Evolutionary conservation across 768 basidiomycete genomes (phyloP), one percentile per base, ranked within the genome.

Genomic region (Grammothele lineata): DNA sequence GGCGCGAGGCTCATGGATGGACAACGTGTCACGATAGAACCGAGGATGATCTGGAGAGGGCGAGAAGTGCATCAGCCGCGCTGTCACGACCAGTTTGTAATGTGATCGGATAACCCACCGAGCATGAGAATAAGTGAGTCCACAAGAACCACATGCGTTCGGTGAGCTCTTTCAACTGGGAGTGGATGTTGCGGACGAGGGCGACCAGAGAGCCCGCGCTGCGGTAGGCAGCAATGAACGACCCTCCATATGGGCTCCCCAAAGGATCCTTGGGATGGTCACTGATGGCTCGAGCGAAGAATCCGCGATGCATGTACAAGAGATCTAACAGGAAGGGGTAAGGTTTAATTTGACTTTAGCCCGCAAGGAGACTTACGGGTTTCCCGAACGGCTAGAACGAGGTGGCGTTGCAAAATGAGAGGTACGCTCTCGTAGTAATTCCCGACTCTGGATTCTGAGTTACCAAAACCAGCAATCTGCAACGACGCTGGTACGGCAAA

Each of bases 221-320:
- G 7, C 70, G 70, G 60, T 85, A 83, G 3, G 81, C 83, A 1
- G 83, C 81, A 40, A 87, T 66, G 19, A 85, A 83, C 4, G 83
- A 85, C 27, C 73, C 77, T 5, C 78, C 77, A 56, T 80, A 87
- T 53, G 78, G 83, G 65, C 81, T 83, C 3, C 81, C 78, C 66
- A 85, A 77, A 6, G 83, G 83, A 64, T 87, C 83, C 17, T 61
- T 64, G 0, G 82, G 76, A 48, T 66, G 75, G 50, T 84, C 83
- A 57, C 80, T 81, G 50, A 87, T 64, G 0, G 83, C 83, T 47
- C 81, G 77, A 4, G 82, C 83, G 58, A 85, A 87, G 68, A 81
- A 87, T 8, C 82, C 83, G 42, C 84, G 74, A 62, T 87, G 83
- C 79, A 87, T 83, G 57, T 85, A 85, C 51, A 86, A 79, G 26